Conservation (phyloP, 192 early-diverging fungal genomes). For the Cladochytrium replicatum region DNA sequence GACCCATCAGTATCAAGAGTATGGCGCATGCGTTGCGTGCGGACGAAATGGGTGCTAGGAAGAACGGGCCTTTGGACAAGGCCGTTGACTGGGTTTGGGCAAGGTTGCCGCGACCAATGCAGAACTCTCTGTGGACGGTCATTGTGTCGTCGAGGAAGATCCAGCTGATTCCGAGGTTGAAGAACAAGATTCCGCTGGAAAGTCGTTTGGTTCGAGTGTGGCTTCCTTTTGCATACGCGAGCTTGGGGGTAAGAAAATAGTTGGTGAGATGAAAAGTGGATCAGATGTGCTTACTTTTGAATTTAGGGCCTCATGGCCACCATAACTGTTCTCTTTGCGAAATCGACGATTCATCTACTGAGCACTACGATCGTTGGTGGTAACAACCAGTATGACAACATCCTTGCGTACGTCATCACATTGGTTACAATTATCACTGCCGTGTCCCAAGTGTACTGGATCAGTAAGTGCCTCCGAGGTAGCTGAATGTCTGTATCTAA, state of each 20-base stretch:
- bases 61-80: too few relatives aligned
- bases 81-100: neutral
- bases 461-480: conserved; percentile 29
- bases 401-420: conserved; percentile 57
- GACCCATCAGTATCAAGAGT: neutral
- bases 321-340: conserved; percentile 69
- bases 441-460: conserved; percentile 72
- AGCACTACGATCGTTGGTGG: conserved; percentile 51
- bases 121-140: neutral
- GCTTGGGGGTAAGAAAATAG: conserved; percentile 49
- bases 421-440: conserved; percentile 65
- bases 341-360: conserved; percentile 66
- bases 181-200: conserved; percentile 30
- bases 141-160: conserved; percentile 1
- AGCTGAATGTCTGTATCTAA: neutral
- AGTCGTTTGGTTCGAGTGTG: conserved; percentile 41
- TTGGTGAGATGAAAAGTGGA: neutral
- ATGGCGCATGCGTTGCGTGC: neutral
- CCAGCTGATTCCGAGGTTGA: conserved; percentile 31
- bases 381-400: conserved; percentile 62
- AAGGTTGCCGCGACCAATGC: neutral
- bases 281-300: neutral
- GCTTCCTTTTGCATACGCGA: conserved; percentile 63
- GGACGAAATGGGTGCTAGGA: too few relatives aligned
- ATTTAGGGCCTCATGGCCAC: conserved; percentile 61